phyloP scores from a whole-genome alignment of 176 grass and related monocot species.

The Avena eriantha region DNA sequence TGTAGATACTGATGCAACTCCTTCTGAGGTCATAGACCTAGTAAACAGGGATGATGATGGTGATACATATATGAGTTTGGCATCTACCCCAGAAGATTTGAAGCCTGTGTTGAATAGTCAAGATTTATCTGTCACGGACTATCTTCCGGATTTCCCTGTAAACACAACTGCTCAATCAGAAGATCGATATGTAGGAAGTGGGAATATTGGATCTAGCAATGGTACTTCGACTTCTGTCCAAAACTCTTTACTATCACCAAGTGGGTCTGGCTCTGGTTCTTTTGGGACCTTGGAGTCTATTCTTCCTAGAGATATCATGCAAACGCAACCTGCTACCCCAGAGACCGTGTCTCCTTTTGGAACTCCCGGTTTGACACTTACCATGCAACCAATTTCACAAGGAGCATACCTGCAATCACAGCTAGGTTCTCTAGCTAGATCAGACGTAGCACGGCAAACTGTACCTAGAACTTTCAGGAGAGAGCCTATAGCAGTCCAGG shows the following conservation, averaged over 20 bases:
- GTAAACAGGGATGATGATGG: slow-evolving; percentile 59
- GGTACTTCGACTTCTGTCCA: slow-evolving; percentile 39
- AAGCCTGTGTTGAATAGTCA: slow-evolving; percentile 70
- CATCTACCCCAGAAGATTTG: slow-evolving; percentile 58
- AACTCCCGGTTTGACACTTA: slow-evolving; percentile 46
- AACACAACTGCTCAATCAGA: slow-evolving; percentile 25
- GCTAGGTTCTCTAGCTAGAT: slow-evolving; percentile 39
- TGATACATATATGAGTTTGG: slow-evolving; percentile 45
- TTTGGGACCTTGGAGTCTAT: slow-evolving; percentile 77
- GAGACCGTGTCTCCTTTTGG: slow-evolving; percentile 58
- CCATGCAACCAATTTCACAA: slow-evolving; percentile 44
- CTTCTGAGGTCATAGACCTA: slow-evolving; percentile 68
- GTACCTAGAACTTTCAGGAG: slow-evolving; percentile 72
- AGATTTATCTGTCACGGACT: slow-evolving; percentile 45
- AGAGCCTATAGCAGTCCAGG: slow-evolving; percentile 63
- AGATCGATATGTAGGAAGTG: slow-evolving; percentile 24
- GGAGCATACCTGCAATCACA: slow-evolving; percentile 26
- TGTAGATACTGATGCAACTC: slow-evolving; percentile 42
- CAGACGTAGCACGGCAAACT: slow-evolving; percentile 31
- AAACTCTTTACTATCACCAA: slow-evolving; percentile 39
- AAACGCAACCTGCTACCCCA: slow-evolving; percentile 51
- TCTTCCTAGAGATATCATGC: slow-evolving; percentile 60
- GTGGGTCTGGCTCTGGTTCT: slow-evolving; percentile 42
- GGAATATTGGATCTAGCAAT: slow-evolving; percentile 41
- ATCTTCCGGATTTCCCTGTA: slow-evolving; percentile 42